These are phyloP conservation scores for Pseudogymnoascus sp. DNA, from an alignment of 2,329 filamentous ascomycete genomes.

Conservation along the genomic window DNA sequence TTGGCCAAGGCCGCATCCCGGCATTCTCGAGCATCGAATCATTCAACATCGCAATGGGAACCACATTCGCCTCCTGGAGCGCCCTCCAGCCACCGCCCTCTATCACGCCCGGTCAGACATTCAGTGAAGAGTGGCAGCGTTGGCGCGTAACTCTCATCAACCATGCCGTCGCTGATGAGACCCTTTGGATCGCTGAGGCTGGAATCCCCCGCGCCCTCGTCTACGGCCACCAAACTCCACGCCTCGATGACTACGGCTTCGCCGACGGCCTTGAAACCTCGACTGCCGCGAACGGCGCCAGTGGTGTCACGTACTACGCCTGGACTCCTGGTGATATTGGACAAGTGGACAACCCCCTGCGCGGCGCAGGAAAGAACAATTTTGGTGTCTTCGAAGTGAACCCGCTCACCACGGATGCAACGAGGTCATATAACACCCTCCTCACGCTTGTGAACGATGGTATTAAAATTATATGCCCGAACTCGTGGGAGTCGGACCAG, in stretches of 20 bases:
- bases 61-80: conserved; percentile 13
- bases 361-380: conserved; percentile 15
- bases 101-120: conserved; percentile 13
- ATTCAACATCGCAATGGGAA: conserved; percentile 14
- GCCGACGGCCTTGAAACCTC: conserved; percentile 13
- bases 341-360: conserved; percentile 8
- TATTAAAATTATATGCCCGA: conserved; percentile 16
- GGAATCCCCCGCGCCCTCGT: conserved; percentile 13
- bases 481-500: conserved; percentile 15
- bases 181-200: conserved; percentile 14
- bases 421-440: conserved; percentile 10
- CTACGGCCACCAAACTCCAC: conserved; percentile 16
- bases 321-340: conserved; percentile 12
- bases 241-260: conserved; percentile 14
- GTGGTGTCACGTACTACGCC: conserved; percentile 15
- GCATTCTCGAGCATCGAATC: conserved; percentile 11
- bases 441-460: conserved; percentile 14
- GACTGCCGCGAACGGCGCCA: conserved; percentile 15
- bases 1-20: conserved; percentile 13
- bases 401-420: conserved; percentile 11
- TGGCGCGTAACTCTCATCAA: conserved; percentile 15
- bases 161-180: conserved; percentile 14
- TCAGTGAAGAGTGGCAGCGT: conserved; percentile 16
- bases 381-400: conserved; percentile 16
- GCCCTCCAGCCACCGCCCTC: conserved; percentile 11